These are phyloP conservation scores for Antrodiella citrinella DNA, from an alignment of 768 basidiomycete genomes.

Conservation along the genomic window DNA sequence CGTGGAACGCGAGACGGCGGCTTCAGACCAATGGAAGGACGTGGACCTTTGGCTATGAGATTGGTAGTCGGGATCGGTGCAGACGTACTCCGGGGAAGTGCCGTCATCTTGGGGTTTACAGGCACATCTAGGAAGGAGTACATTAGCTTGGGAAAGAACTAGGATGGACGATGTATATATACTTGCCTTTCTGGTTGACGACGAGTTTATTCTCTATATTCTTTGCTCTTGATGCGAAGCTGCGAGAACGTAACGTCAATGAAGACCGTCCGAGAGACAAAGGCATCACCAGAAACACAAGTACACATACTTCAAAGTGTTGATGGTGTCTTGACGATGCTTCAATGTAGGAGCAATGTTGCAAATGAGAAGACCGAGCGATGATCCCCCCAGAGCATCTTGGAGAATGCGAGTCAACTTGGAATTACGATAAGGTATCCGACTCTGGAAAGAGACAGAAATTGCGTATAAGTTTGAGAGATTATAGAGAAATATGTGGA, in stretches of 20 bases:
- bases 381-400: conserved; percentile 81
- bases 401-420: conserved; percentile 85
- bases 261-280: not conserved
- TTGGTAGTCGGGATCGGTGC: conserved; percentile 1
- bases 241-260: conserved; percentile 16
- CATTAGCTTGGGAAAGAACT: too few species aligned
- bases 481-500: conserved; percentile 1
- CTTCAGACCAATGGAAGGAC: not conserved
- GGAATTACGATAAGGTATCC: conserved; percentile 86
- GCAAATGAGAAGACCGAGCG: conserved; percentile 76
- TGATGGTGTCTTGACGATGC: conserved; percentile 81
- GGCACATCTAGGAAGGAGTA: not conserved
- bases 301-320: conserved; percentile 82
- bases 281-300: too few species aligned
- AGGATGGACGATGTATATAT: too few species aligned
- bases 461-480: not conserved
- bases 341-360: conserved; percentile 79
- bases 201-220: conserved; percentile 79
- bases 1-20: conserved; percentile 16
- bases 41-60: too few species aligned
- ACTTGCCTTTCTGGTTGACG: conserved; percentile 66
- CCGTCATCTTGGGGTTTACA: not conserved
- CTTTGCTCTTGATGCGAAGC: conserved; percentile 80
- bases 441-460: conserved; percentile 39
- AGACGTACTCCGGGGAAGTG: not conserved